phyloP scores from a whole-genome alignment of 202 grass and related monocot species.

The Musa balbisiana region DNA sequence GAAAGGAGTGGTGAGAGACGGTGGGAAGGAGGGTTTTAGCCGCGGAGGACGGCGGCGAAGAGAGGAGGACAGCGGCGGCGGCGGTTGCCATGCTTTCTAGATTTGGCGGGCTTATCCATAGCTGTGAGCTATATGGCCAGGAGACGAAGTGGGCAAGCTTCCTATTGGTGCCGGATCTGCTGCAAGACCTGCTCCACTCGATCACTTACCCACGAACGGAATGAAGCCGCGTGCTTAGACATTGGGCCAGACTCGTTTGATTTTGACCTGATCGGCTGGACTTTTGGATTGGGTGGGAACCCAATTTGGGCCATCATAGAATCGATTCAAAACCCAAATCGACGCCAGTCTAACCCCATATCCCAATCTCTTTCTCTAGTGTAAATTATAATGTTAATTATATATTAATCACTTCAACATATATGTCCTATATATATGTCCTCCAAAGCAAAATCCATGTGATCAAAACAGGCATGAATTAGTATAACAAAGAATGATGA shows the following conservation, averaged over 20 bases:
- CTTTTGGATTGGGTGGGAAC: no score
- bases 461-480: no score
- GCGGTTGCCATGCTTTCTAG: background rate
- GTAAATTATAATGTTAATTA: no score
- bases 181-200: background rate
- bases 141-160: background rate
- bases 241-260: no score
- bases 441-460: background rate
- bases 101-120: conserved; percentile 6
- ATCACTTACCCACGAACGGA: background rate
- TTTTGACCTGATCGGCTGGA: no score
- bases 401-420: no score
- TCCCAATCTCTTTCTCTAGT: no score
- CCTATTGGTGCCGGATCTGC: background rate
- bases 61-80: background rate
- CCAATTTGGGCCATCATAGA: no score
- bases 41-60: background rate
- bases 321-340: no score
- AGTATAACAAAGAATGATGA: no score
- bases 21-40: background rate
- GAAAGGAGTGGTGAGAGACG: background rate
- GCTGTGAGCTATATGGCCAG: background rate
- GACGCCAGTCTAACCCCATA: no score
- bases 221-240: background rate
- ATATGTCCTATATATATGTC: no score